These are phyloP conservation scores for Apostasia shenzhenica DNA, from an alignment of 106 monocot genomes.

Conservation along the genomic window DNA sequence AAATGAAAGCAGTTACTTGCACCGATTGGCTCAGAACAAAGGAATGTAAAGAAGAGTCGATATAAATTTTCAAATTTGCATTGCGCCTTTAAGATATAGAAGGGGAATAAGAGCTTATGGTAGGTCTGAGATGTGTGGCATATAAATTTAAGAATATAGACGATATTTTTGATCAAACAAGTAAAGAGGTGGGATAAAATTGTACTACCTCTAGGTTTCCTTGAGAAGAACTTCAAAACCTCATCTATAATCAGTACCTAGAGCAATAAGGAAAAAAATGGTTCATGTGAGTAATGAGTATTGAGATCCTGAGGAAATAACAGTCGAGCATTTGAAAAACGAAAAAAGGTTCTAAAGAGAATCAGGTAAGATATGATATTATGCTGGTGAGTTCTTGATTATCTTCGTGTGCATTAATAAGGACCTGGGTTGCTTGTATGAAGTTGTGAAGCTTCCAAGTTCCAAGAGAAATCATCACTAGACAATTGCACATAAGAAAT, in stretches of 20 bases:
- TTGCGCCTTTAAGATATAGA: no score
- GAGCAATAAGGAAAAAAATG: constrained; percentile 1
- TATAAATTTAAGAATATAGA: no score
- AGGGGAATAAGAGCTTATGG: no score
- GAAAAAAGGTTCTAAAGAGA: neutral
- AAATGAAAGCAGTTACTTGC: no score
- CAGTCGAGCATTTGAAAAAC: neutral
- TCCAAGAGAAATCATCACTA: neutral
- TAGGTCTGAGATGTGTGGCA: no score
- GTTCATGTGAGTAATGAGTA: neutral
- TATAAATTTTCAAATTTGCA: no score
- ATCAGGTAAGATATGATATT: neutral
- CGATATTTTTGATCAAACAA: neutral
- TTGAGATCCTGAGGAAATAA: neutral
- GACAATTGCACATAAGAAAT: neutral
- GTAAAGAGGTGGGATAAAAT: neutral
- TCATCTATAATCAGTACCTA: constrained; percentile 97
- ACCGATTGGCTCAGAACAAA: no score
- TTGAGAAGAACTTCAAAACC: constrained; percentile 86
- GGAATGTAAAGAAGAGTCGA: no score
- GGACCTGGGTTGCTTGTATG: neutral
- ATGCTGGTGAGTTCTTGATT: neutral
- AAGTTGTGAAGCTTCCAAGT: neutral
- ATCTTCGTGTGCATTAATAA: neutral
- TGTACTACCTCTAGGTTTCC: constrained; percentile 64